Evolutionary conservation across 495 filamentous ascomycete genomes (phyloP).

Genomic region (Cairneyella variabilis): DNA sequence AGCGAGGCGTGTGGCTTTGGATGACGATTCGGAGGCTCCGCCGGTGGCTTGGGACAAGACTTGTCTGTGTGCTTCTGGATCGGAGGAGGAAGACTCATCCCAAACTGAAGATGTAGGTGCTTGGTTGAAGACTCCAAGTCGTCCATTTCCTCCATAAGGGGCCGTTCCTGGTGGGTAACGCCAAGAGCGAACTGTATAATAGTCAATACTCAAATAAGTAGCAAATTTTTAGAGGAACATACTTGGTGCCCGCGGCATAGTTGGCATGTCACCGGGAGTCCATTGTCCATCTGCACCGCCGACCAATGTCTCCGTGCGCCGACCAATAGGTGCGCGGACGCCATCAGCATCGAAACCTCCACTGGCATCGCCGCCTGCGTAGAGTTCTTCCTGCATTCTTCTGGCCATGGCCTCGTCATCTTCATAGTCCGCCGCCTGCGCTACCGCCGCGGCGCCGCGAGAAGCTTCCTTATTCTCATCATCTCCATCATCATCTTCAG

Average conservation of each 20-base stretch:
- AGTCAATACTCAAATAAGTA: too few relatives aligned
- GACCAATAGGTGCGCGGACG: constrained; percentile 85
- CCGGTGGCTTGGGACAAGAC: constrained; percentile 62
- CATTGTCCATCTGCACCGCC: constrained; percentile 63
- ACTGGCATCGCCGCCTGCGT: constrained; percentile 48
- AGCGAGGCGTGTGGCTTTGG: constrained; percentile 70
- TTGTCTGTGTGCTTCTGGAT: constrained; percentile 38
- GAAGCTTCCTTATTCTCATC: constrained; percentile 16
- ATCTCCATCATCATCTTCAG: constrained; percentile 50
- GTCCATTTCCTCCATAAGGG: too few relatives aligned
- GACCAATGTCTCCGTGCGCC: constrained; percentile 87
- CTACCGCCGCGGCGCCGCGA: constrained; percentile 6
- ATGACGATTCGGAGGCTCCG: constrained; percentile 67
- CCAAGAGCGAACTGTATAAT: too few relatives aligned
- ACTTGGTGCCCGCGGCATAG: too few relatives aligned
- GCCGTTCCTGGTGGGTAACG: too few relatives aligned
- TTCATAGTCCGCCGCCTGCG: constrained; percentile 46
- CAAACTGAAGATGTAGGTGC: constrained; percentile 66
- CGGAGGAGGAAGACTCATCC: constrained; percentile 50
- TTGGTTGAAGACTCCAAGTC: constrained; percentile 84
- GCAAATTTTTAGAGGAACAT: too few relatives aligned
- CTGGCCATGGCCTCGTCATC: constrained; percentile 93
- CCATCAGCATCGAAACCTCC: constrained; percentile 50
- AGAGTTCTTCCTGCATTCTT: constrained; percentile 87
- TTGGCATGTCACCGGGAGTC: constrained; percentile 57